Percentiles rank a stretch among this genome's conserved stretches.
Evolutionary conservation across 805 yeast species (phyloP).

Genomic region (Nakazawaea populi): DNA sequence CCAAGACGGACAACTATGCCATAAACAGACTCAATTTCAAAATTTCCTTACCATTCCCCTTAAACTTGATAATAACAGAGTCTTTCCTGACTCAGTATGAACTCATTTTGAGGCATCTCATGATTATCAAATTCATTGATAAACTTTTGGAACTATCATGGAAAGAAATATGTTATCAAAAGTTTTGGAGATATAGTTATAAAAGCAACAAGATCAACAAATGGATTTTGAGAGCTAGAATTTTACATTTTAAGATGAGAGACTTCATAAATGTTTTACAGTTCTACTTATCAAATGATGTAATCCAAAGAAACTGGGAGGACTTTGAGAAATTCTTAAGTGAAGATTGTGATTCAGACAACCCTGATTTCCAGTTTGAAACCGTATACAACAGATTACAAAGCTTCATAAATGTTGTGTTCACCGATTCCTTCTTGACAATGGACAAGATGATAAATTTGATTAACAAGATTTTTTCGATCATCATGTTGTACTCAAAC

Average conservation of each 20-base stretch:
- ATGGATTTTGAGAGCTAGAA: conserved; percentile 50
- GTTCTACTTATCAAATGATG: conserved; percentile 50
- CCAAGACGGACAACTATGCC: conserved; percentile 33
- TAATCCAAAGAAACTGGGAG: conserved; percentile 51
- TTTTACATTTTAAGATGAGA: conserved; percentile 52
- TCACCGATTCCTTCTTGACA: conserved; percentile 64
- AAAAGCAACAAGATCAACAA: conserved; percentile 36
- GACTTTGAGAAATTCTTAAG: conserved; percentile 22
- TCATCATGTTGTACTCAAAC: conserved; percentile 41
- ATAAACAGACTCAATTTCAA: conserved; percentile 52
- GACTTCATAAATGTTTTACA: conserved; percentile 50
- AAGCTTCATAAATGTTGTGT: conserved; percentile 52
- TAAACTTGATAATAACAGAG: conserved; percentile 66
- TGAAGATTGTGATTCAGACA: not conserved
- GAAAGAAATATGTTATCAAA: conserved; percentile 59
- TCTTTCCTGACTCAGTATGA: conserved; percentile 76
- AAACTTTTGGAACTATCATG: conserved; percentile 59
- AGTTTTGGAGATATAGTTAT: conserved; percentile 59
- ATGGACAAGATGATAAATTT: conserved; percentile 45
- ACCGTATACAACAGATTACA: conserved; percentile 41
- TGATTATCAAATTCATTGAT: conserved; percentile 58
- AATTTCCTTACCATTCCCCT: conserved; percentile 76
- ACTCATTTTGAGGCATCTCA: conserved; percentile 64
- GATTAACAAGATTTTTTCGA: conserved; percentile 37
- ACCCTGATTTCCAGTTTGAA: conserved; percentile 30